Evolutionary conservation across 306 rosid species (phyloP).

Genomic region (Pterocarpus santalinus): DNA sequence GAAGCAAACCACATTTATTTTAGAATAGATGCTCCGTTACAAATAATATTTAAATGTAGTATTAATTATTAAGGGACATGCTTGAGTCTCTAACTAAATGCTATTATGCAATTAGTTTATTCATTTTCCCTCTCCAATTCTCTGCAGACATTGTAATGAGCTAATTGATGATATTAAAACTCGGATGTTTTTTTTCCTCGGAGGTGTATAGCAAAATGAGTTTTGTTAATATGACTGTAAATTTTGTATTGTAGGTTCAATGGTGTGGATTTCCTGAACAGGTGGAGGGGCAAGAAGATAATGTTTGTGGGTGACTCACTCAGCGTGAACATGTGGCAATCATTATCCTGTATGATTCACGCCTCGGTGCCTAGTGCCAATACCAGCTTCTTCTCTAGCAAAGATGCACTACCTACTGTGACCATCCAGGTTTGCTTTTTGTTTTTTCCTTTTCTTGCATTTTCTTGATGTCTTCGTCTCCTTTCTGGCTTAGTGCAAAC

Average conservation of each 20-base stretch:
- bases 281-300: constrained; percentile 83
- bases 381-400: constrained; percentile 45
- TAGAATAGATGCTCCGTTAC: neutral
- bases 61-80: neutral
- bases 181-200: no score
- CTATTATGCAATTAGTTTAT: neutral
- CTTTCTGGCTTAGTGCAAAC: neutral
- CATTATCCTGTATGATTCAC: constrained; percentile 76
- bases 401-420: constrained; percentile 53
- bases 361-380: constrained; percentile 69
- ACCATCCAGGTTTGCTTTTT: constrained; percentile 64
- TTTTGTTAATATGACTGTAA: neutral
- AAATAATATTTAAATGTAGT: neutral
- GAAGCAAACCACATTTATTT: neutral
- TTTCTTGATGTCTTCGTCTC: neutral
- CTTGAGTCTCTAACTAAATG: neutral
- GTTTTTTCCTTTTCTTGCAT: no score
- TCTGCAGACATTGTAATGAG: no score
- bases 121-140: neutral
- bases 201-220: no score
- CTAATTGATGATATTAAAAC: no score
- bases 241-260: constrained; percentile 61
- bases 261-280: constrained; percentile 71
- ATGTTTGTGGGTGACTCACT: constrained; percentile 96
- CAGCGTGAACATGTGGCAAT: constrained; percentile 98